These are phyloP conservation scores for Kodamaea sp. DNA, from an alignment of 1,139 yeast genomes.

Conservation along the genomic window DNA sequence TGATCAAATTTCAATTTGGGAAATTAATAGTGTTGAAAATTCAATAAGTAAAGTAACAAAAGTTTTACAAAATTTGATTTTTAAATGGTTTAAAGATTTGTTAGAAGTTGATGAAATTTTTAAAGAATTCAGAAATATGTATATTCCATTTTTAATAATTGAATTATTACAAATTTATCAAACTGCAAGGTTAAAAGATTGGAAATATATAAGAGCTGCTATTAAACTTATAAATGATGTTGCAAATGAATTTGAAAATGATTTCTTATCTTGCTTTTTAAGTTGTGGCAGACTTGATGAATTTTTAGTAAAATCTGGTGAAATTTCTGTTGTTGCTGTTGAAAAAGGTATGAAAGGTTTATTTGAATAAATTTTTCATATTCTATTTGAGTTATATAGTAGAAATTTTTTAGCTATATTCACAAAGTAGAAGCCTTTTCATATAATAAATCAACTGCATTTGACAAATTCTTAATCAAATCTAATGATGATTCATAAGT, in stretches of 20 bases:
- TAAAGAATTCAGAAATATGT: conserved; percentile 54
- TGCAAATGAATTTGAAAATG: conserved; percentile 41
- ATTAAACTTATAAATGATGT: conserved; percentile 51
- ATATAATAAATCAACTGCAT: conserved; percentile 84
- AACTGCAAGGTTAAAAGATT: conserved; percentile 33
- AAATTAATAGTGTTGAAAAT: conserved; percentile 31
- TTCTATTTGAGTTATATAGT: not conserved
- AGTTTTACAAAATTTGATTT: conserved; percentile 25
- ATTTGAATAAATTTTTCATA: no score
- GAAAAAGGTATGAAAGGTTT: conserved; percentile 39
- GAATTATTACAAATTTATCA: conserved; percentile 57
- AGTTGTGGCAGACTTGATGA: conserved; percentile 59
- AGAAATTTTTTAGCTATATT: not conserved
- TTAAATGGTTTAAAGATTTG: conserved; percentile 31
- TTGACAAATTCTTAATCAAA: conserved; percentile 80
- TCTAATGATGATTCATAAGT: conserved; percentile 87
- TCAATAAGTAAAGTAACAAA: conserved; percentile 38
- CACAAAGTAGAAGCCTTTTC: conserved; percentile 81
- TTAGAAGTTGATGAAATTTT: conserved; percentile 22
- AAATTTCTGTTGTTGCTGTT: conserved; percentile 49
- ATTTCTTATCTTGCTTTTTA: conserved; percentile 49
- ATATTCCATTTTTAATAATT: conserved; percentile 70
- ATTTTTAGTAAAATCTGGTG: conserved; percentile 58
- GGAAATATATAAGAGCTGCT: conserved; percentile 50
- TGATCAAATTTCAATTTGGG: conserved; percentile 23